These are phyloP conservation scores for Pogostemon cablin DNA, from an alignment of 257 asterid genomes.

Conservation along the genomic window DNA sequence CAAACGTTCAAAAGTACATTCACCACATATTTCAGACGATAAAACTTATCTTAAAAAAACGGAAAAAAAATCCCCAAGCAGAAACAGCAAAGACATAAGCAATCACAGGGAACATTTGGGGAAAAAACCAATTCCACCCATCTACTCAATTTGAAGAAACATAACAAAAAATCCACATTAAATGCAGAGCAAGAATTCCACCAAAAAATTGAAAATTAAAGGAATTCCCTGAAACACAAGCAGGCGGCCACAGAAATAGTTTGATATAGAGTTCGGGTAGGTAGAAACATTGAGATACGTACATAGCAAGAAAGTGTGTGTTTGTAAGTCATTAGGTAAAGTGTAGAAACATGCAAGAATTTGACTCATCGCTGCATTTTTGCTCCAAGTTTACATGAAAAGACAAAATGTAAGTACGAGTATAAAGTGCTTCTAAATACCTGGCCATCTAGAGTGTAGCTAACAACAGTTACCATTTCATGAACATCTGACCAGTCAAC, in stretches of 20 bases:
- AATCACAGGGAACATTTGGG: constrained; percentile 15
- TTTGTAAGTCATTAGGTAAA: neutral
- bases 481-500: constrained; percentile 98
- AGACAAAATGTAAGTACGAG: too few relatives aligned
- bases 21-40: constrained; percentile 16
- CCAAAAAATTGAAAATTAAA: neutral
- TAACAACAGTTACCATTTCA: constrained; percentile 99
- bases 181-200: constrained; percentile 29
- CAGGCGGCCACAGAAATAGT: constrained; percentile 12
- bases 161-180: constrained; percentile 5
- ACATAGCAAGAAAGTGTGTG: neutral
- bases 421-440: constrained; percentile 32
- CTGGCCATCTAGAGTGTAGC: constrained; percentile 99
- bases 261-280: neutral
- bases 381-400: too few relatives aligned
- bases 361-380: too few relatives aligned
- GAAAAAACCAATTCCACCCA: constrained; percentile 7
- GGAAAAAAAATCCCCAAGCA: neutral
- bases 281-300: neutral
- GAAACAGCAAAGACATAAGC: constrained; percentile 1
- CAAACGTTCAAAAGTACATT: constrained; percentile 36
- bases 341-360: constrained; percentile 31
- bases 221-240: neutral
- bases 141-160: constrained; percentile 16
- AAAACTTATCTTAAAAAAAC: neutral